phyloP scores from a whole-genome alignment of 2,329 filamentous ascomycete genomes.

The Arthroderma uncinatum region DNA sequence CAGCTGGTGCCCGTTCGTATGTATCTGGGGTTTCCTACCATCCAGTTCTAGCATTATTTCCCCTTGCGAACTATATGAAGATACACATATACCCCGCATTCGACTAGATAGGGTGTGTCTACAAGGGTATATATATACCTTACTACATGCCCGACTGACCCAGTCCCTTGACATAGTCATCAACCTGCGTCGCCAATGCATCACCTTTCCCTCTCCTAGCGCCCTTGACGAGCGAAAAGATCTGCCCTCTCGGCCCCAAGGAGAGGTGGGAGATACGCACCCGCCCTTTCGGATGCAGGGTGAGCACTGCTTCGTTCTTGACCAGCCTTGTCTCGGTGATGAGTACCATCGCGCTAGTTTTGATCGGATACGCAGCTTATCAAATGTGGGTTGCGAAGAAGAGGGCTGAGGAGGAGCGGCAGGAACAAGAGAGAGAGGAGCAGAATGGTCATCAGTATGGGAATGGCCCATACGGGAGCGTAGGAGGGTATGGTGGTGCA shows the following conservation, averaged over 20 bases:
- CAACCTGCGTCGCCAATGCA: slow-evolving; percentile 31
- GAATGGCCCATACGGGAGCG: background rate
- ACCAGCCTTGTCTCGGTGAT: slow-evolving; percentile 25
- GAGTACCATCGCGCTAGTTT: slow-evolving; percentile 21
- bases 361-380: background rate
- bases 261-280: slow-evolving; percentile 36
- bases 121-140: background rate
- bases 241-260: slow-evolving; percentile 31
- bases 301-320: slow-evolving; percentile 32
- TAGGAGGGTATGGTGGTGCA: background rate
- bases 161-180: slow-evolving; percentile 21
- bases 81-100: background rate
- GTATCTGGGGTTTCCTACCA: slow-evolving; percentile 3
- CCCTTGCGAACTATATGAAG: background rate
- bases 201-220: slow-evolving; percentile 29
- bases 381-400: slow-evolving; percentile 10
- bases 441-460: background rate
- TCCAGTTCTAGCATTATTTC: background rate
- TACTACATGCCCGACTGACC: background rate
- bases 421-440: background rate
- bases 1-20: slow-evolving; percentile 32
- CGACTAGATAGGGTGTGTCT: background rate
- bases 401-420: slow-evolving; percentile 11
- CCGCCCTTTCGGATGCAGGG: slow-evolving; percentile 30
- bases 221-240: slow-evolving; percentile 24